These are phyloP conservation scores for Coccomyxa sp. DNA, from an alignment of 139 green algal genomes.

Conservation along the genomic window DNA sequence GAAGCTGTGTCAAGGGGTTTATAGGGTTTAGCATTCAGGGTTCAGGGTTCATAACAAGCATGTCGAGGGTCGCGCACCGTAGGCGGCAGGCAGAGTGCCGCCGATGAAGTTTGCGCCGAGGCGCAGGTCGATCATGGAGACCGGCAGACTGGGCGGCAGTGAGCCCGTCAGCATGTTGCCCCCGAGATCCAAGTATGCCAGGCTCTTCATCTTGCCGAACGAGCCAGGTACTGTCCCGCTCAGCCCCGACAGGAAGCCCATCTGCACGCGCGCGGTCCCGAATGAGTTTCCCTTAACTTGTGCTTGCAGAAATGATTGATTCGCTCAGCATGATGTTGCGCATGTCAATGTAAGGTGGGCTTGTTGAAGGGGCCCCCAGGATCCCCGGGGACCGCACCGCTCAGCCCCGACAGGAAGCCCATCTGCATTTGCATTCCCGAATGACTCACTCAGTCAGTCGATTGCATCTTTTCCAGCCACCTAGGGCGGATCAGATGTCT, in stretches of 20 bases:
- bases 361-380: no score
- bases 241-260: neutral
- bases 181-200: neutral
- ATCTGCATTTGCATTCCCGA: neutral
- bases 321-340: no score
- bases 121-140: neutral
- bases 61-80: neutral
- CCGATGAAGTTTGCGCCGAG: neutral
- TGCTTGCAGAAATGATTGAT: no score
- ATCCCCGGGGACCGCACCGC: neutral
- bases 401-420: neutral
- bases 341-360: no score
- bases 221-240: no score
- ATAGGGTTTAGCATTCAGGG: no score
- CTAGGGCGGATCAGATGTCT: no score
- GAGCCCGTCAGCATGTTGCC: conserved; percentile 1
- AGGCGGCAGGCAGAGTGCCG: neutral
- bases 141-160: neutral
- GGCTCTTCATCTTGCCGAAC: neutral
- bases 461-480: no score
- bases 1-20: no score
- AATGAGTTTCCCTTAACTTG: no score
- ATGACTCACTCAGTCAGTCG: no score
- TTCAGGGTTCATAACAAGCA: neutral
- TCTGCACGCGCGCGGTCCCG: neutral